These are phyloP conservation scores for Allium cepa DNA, from an alignment of 106 monocot genomes.

Conservation along the genomic window DNA sequence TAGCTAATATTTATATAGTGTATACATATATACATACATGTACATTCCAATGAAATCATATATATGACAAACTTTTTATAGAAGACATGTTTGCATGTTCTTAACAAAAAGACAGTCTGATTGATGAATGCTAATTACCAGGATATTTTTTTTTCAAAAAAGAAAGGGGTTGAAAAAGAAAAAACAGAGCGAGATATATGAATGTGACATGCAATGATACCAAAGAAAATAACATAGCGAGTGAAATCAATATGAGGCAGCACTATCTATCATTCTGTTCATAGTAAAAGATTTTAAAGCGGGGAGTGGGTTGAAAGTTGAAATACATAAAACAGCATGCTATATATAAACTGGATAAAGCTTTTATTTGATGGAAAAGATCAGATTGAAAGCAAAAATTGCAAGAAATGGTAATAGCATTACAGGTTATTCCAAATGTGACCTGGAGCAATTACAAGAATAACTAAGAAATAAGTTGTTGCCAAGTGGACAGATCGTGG, in stretches of 20 bases:
- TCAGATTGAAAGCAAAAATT: not conserved
- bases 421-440: not conserved
- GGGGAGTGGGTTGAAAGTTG: too few species aligned
- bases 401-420: constrained; percentile 3
- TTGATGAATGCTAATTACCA: too few species aligned
- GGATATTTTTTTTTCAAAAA: too few species aligned
- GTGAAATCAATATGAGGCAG: too few species aligned
- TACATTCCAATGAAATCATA: too few species aligned
- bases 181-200: not conserved
- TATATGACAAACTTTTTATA: too few species aligned
- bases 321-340: not conserved
- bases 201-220: not conserved
- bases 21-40: too few species aligned
- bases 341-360: not conserved
- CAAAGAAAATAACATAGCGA: not conserved
- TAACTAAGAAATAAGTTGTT: constrained; percentile 4
- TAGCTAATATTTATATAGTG: too few species aligned
- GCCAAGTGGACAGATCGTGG: not conserved
- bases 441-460: constrained; percentile 1
- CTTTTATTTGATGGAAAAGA: not conserved
- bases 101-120: too few species aligned
- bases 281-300: too few species aligned
- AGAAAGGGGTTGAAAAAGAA: not conserved
- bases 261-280: too few species aligned
- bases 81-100: too few species aligned